Evolutionary conservation across 495 filamentous ascomycete genomes (phyloP), one percentile per base, ranked within the genome.

Genomic region (Talaromyces nanjingensis): DNA sequence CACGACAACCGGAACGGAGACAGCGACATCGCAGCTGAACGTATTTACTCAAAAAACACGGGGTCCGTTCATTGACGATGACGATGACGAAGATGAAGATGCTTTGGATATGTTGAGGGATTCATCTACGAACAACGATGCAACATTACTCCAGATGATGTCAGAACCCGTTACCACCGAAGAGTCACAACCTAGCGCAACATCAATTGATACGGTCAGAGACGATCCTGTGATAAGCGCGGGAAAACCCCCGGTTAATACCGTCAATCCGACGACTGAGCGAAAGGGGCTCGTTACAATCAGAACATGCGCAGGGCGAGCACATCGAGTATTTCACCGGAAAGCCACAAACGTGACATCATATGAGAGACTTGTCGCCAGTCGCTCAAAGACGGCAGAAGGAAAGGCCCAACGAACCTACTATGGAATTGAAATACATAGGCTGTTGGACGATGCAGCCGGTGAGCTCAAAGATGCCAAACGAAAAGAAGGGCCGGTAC

Each of bases 361-460:
- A 0, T 96, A 88, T 69, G 83, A 91, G 69, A 79, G 77, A 45
- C 80, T 92, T 59, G 81, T 91, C 27, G 89, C 90, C 25, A 79
- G 83, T 27, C 84, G 90, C 18, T 93, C 89, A 3, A 83, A 77
- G 39, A 84, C 83, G 5, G 86, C 82, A 65, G 79, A 88, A 65
- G 88, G 90, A 37, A 79, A 85, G 65, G 91, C 91, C n/a, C 86
- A 84, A 67, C 89, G 86, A 72, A 89, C 84, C 71, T 97, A 90
- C 71, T 98, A 93, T 73, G 94, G 94, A 7, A 88, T 98, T 63
- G 87, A 96, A 27, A 93, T 98, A 18, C 91, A 96, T 67, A 75
- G 83, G 53, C 74, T 97, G 24, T 77, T 97, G 49, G 89, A 93
- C 60, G 81, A 89, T 4, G 82, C 78, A 5, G 81, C 86, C n/a